These are phyloP conservation scores for Kwoniella dendrophila DNA, from an alignment of 768 basidiomycete genomes.

Conservation along the genomic window DNA sequence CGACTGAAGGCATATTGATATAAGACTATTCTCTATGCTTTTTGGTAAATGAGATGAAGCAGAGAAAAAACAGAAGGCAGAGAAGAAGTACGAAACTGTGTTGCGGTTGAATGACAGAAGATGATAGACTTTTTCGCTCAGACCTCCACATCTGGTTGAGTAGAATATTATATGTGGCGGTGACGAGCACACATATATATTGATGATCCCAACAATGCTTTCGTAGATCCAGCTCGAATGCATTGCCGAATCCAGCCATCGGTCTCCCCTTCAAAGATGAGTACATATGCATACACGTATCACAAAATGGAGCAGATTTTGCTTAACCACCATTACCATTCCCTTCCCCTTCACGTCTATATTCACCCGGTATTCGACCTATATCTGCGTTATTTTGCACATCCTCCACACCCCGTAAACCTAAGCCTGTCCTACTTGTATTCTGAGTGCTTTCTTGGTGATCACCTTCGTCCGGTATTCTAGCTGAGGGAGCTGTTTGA, in stretches of 20 bases:
- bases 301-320: background rate
- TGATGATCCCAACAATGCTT: no score
- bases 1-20: constrained; percentile 37
- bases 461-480: constrained; percentile 4
- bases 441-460: background rate
- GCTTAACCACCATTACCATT: no score
- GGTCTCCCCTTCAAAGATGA: background rate
- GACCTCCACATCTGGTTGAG: constrained; percentile 5
- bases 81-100: no score
- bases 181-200: background rate
- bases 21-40: background rate
- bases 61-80: background rate
- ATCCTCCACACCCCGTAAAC: background rate
- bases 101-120: no score
- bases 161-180: background rate
- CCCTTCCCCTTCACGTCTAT: constrained; percentile 21
- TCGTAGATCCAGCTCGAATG: no score
- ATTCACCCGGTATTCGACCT: constrained; percentile 38
- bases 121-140: no score
- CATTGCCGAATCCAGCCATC: no score
- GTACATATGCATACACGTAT: constrained; percentile 6
- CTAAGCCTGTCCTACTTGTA: background rate
- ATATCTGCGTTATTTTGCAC: background rate
- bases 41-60: background rate
- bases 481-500: background rate